phyloP scores from a whole-genome alignment of 805 yeast species.

The Blastobotrys chiropterorum region DNA sequence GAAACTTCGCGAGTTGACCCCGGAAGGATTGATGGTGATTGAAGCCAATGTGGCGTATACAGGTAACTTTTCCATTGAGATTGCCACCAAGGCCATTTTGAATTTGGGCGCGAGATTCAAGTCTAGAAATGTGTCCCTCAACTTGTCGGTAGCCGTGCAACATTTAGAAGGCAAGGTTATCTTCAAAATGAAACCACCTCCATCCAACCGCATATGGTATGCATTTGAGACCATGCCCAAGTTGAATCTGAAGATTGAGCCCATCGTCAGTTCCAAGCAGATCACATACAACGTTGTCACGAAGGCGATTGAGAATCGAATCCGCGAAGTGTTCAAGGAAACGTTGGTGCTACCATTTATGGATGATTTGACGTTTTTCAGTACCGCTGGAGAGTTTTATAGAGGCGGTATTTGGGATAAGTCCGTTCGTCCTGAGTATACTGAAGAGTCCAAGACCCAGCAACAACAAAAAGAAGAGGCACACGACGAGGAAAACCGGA shows the following conservation, averaged over 20 bases:
- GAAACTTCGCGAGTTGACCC: constrained; percentile 56
- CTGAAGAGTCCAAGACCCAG: constrained; percentile 2
- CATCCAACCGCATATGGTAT: constrained; percentile 88
- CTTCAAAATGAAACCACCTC: constrained; percentile 76
- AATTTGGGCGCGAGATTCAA: constrained; percentile 72
- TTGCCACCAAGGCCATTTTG: constrained; percentile 73
- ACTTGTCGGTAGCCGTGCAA: constrained; percentile 61
- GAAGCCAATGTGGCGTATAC: constrained; percentile 58
- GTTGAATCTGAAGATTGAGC: constrained; percentile 72
- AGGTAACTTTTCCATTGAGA: constrained; percentile 70
- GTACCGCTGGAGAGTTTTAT: constrained; percentile 61
- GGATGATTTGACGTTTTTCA: constrained; percentile 77
- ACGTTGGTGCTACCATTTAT: constrained; percentile 78
- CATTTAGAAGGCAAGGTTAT: constrained; percentile 69
- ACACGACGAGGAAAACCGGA: background rate
- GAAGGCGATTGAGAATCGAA: constrained; percentile 67
- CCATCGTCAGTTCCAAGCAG: constrained; percentile 82
- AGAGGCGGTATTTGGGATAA: constrained; percentile 93
- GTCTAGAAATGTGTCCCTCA: constrained; percentile 64
- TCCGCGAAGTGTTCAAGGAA: constrained; percentile 72
- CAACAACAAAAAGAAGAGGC: background rate
- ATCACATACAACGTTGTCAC: constrained; percentile 74
- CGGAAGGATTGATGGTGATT: constrained; percentile 70
- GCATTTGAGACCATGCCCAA: constrained; percentile 75
- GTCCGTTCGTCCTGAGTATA: constrained; percentile 21